Conservation (phyloP, 2,329 filamentous ascomycete species). For the Gaeumannomyces tritici region DNA sequence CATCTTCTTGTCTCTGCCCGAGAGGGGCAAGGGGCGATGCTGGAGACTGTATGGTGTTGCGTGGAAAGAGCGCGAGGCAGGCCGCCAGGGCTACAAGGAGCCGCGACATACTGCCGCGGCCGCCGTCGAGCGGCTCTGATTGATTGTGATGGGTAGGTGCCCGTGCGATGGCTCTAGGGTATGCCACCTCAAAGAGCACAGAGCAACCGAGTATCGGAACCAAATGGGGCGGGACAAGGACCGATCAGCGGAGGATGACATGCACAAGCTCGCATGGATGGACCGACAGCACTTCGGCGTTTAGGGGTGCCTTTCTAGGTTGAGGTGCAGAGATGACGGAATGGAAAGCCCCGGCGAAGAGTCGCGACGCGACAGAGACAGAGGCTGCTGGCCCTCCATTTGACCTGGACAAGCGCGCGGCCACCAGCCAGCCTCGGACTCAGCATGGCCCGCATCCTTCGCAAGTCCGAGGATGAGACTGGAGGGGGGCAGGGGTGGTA, state of each 20-base stretch:
- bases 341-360: background rate
- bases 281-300: background rate
- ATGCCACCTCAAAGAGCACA: too few species aligned
- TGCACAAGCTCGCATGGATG: background rate
- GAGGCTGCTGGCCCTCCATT: background rate
- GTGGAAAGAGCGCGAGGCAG: background rate
- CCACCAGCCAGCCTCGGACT: background rate
- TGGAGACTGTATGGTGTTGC: background rate
- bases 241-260: background rate
- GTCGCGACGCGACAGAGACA: background rate
- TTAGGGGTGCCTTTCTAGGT: background rate
- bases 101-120: background rate
- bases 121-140: background rate
- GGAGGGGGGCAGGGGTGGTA: background rate
- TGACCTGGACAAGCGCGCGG: background rate
- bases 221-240: too few species aligned
- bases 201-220: too few species aligned
- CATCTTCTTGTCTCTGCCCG: conserved; percentile 6
- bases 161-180: too few species aligned
- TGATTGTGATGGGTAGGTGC: too few species aligned
- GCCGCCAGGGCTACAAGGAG: background rate
- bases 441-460: background rate
- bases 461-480: background rate
- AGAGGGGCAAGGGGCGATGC: background rate
- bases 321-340: background rate